phyloP scores from a whole-genome alignment of 805 yeast species.

The Vanderwaltozyma polyspora region DNA sequence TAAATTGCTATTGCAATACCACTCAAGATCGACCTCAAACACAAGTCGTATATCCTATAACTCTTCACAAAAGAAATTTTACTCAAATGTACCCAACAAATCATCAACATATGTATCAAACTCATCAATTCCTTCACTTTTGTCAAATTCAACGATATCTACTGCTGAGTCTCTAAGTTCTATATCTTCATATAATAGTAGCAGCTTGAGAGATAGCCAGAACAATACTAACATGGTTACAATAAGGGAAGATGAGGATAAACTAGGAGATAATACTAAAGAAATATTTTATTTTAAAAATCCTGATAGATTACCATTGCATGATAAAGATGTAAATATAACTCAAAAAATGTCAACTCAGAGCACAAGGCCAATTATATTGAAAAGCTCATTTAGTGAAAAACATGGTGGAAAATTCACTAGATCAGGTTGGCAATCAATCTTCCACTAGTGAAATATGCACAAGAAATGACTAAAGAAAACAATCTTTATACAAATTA shows the following conservation, averaged over 20 bases:
- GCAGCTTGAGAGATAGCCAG: too few relatives aligned
- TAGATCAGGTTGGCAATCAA: constrained; percentile 15
- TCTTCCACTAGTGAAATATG: constrained; percentile 11
- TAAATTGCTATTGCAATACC: constrained; percentile 14
- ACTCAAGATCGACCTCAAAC: constrained; percentile 10
- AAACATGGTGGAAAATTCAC: too few relatives aligned
- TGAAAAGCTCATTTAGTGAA: neutral
- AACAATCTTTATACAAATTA: too few relatives aligned
- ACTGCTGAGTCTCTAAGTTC: constrained; percentile 14
- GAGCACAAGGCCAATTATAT: neutral
- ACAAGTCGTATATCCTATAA: constrained; percentile 5
- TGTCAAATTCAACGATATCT: constrained; percentile 30
- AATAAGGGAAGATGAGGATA: too few relatives aligned
- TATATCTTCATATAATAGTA: too few relatives aligned
- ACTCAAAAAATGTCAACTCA: neutral
- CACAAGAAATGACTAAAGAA: too few relatives aligned
- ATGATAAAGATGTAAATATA: neutral
- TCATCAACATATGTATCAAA: constrained; percentile 22
- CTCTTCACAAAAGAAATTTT: constrained; percentile 7
- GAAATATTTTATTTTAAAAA: neutral
- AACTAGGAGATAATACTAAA: neutral
- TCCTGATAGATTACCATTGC: neutral
- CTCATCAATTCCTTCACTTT: constrained; percentile 31
- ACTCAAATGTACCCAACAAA: neutral
- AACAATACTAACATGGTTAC: too few relatives aligned